phyloP scores from a whole-genome alignment of 805 yeast genomes.

The Wickerhamiella spandovensis region DNA sequence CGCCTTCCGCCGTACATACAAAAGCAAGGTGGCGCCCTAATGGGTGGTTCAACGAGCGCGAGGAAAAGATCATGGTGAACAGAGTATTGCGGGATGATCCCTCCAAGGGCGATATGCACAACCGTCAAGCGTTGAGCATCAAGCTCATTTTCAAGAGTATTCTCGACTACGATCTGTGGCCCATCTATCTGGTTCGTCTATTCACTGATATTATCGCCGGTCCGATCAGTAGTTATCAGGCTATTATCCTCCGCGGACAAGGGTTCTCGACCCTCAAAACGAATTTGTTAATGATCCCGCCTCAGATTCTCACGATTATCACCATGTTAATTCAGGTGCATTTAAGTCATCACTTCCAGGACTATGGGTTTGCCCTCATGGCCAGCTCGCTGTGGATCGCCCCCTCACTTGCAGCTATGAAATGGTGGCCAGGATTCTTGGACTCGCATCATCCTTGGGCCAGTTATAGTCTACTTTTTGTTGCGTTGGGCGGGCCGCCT shows the following conservation, averaged over 20 bases:
- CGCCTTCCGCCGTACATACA: constrained; percentile 42
- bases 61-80: constrained; percentile 46
- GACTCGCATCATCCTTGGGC: constrained; percentile 18
- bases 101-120: constrained; percentile 49
- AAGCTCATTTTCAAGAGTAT: constrained; percentile 31
- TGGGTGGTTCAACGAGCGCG: constrained; percentile 42
- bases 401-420: constrained; percentile 12
- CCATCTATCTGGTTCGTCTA: constrained; percentile 38
- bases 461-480: constrained; percentile 19
- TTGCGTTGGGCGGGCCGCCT: constrained; percentile 20
- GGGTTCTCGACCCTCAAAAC: constrained; percentile 40
- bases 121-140: constrained; percentile 37
- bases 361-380: constrained; percentile 8
- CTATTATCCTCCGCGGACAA: constrained; percentile 34
- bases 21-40: constrained; percentile 36
- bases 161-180: constrained; percentile 42
- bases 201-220: constrained; percentile 28
- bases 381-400: constrained; percentile 13
- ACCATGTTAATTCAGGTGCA: constrained; percentile 17
- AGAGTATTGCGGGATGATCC: constrained; percentile 53
- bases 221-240: constrained; percentile 32
- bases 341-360: constrained; percentile 4
- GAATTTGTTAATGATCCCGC: constrained; percentile 41
- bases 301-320: constrained; percentile 18
- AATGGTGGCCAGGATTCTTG: constrained; percentile 17